Evolutionary conservation across 108 stramenopile genomes (phyloP), one percentile per base, ranked within the genome.

Genomic region (Fragilariopsis cylindrus): DNA sequence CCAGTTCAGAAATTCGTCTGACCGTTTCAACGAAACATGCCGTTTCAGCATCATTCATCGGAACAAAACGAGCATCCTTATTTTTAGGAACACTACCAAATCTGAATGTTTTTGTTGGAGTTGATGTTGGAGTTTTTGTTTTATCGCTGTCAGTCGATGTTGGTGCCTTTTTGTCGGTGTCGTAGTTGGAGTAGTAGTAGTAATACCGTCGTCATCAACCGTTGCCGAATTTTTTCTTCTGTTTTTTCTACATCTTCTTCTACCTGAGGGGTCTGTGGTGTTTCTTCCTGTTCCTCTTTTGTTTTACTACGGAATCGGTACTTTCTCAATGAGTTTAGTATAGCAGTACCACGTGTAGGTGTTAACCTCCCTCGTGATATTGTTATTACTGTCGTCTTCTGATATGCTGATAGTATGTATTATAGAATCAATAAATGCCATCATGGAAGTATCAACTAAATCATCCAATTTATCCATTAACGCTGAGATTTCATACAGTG

Each of bases 1-100:
- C 93, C 70, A 92, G 72, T 73, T 94, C 93, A 2, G 93, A 89
- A 42, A 89, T 81, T 39, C 93, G 57, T 53, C 93, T 81, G 21
- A 94, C 52, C 19, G 85, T 72, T 83, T 94, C 93, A 4, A 94
- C 77, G 52, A 85, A 65, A 57, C 86, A 81, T n/a, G 12, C 65
- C 63, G 69, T 72, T 7, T 69, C 67, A 54, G 85, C 85, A 11
- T 79, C 75, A 9, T 52, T 62, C 55, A 90, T 79, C 11, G 79
- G 53, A 54, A 86, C 62, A 63, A 85, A 79, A 12, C 66, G 57
- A 44, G 78, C 78, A 5, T 73, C 49, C 42, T 19, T 42, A 47
- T 74, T 63, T 16, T 77, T 53, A 12, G 52, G 52, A 15, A 15
- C 52, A 53, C 12, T 15, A n/a, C 15, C n/a, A 53, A 53, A 53